A percentile compares a stretch with the other conserved stretches of the same genome.
Conservation (phyloP, 805 yeast genomes). For the Candida ortonii region DNA sequence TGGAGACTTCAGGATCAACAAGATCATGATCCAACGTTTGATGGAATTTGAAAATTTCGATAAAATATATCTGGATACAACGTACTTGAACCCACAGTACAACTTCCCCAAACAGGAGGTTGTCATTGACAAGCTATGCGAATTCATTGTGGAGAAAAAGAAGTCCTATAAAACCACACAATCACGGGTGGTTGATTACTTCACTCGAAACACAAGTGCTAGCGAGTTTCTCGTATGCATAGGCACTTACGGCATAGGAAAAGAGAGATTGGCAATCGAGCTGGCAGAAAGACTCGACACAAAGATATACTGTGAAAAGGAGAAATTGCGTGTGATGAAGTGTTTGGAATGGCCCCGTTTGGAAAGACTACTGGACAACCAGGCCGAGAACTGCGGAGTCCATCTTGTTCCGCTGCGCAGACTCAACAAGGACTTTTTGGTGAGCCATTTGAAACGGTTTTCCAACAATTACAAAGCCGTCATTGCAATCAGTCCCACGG, state of each 20-base stretch:
- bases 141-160: conserved; percentile 39
- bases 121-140: conserved; percentile 61
- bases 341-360: conserved; percentile 45
- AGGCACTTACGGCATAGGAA: conserved; percentile 92
- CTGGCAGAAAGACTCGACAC: conserved; percentile 52
- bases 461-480: conserved; percentile 51
- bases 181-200: conserved; percentile 39
- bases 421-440: conserved; percentile 43
- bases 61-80: conserved; percentile 81
- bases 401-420: conserved; percentile 74
- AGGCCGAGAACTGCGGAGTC: conserved; percentile 47
- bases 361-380: conserved; percentile 37
- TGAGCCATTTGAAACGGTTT: conserved; percentile 48
- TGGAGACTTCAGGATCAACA: conserved; percentile 85
- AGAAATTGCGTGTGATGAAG: conserved; percentile 45
- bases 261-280: conserved; percentile 76
- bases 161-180: conserved; percentile 24
- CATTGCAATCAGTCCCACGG: conserved; percentile 82
- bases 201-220: conserved; percentile 16
- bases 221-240: conserved; percentile 50
- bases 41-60: conserved; percentile 40
- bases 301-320: conserved; percentile 52
- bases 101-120: conserved; percentile 73
- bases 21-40: conserved; percentile 43
- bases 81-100: conserved; percentile 74